These are phyloP conservation scores for Chiua virens DNA, from an alignment of 768 basidiomycete genomes.

Conservation along the genomic window DNA sequence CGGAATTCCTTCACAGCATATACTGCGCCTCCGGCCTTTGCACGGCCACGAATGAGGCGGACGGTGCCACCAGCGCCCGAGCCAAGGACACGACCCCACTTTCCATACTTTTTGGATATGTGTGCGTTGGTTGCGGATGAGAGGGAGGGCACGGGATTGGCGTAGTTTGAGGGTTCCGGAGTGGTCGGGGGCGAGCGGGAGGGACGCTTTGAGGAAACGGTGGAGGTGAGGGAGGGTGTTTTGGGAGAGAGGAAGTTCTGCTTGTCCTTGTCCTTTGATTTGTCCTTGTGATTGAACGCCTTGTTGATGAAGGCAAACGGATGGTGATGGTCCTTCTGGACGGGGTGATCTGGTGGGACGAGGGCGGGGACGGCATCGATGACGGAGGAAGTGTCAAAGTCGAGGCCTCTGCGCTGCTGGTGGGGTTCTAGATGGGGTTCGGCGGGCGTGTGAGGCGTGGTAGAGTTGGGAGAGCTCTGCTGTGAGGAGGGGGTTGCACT, in stretches of 20 bases:
- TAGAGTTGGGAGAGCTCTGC: conserved; percentile 25
- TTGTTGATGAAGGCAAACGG: conserved; percentile 35
- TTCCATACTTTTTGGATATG: conserved; percentile 98
- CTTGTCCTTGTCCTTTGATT: conserved; percentile 19
- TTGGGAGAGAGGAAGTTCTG: conserved; percentile 3
- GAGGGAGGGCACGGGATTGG: conserved; percentile 55
- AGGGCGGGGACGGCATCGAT: conserved; percentile 32
- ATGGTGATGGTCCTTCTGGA: conserved; percentile 26
- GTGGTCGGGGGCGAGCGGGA: conserved; percentile 29
- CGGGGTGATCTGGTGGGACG: conserved; percentile 13
- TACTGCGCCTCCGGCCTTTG: conserved; percentile 78
- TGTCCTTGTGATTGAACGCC: conserved; percentile 34
- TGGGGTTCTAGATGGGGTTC: conserved; percentile 35
- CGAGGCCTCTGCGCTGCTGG: conserved; percentile 35
- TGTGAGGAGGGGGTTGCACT: conserved; percentile 27
- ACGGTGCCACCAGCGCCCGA: conserved; percentile 99
- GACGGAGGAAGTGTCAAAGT: conserved; percentile 37
- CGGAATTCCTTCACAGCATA: conserved; percentile 99
- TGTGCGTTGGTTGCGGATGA: conserved; percentile 87
- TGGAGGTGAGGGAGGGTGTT: conserved; percentile 37
- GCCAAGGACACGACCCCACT: conserved; percentile 95
- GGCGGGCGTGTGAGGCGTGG: conserved; percentile 26
- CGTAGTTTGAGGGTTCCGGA: conserved; percentile 24
- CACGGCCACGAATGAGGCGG: conserved; percentile 84
- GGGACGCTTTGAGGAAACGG: conserved; percentile 23